Conservation (phyloP, 116 monocot genomes). For the Iris pallida region DNA sequence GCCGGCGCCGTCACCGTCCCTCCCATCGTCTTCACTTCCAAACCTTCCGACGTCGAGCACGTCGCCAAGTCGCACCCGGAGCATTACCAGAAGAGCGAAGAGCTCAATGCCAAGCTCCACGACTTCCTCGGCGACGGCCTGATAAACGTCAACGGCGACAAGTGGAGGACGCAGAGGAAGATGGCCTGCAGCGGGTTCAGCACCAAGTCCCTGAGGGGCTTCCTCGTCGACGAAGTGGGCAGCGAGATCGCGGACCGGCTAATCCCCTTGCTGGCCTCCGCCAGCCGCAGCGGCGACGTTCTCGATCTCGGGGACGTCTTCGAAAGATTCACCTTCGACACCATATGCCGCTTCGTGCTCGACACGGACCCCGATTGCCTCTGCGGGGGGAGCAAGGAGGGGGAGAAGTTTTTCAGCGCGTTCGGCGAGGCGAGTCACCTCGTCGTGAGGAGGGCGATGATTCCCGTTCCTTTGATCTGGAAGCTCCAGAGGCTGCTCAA, state of each 20-base stretch:
- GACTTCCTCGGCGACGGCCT: conserved; percentile 13
- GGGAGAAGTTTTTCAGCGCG: conserved; percentile 5
- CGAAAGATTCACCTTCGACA: conserved; percentile 34
- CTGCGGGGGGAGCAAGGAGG: background rate
- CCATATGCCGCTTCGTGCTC: conserved; percentile 23
- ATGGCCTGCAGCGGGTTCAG: conserved; percentile 10
- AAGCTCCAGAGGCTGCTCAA: conserved; percentile 11
- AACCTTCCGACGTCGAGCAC: conserved; percentile 16
- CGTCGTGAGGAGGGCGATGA: background rate
- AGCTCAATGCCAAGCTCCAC: background rate
- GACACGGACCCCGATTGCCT: conserved; percentile 19
- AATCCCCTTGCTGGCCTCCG: conserved; percentile 2
- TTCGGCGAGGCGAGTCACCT: conserved; percentile 7
- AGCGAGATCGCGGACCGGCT: conserved; percentile 8
- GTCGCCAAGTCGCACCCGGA: conserved; percentile 1
- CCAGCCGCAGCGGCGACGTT: background rate
- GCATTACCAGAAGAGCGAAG: conserved; percentile 20
- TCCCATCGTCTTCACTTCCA: conserved; percentile 3
- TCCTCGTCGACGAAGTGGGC: conserved; percentile 10
- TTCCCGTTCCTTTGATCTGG: conserved; percentile 3
- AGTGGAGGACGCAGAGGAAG: conserved; percentile 1
- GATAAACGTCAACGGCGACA: conserved; percentile 10
- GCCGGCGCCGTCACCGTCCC: background rate
- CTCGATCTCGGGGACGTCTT: conserved; percentile 26
- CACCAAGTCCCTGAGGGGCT: conserved; percentile 13